These are phyloP conservation scores for Phytophthora sp. DNA, from an alignment of 352 stramenopile species.

Conservation along the genomic window DNA sequence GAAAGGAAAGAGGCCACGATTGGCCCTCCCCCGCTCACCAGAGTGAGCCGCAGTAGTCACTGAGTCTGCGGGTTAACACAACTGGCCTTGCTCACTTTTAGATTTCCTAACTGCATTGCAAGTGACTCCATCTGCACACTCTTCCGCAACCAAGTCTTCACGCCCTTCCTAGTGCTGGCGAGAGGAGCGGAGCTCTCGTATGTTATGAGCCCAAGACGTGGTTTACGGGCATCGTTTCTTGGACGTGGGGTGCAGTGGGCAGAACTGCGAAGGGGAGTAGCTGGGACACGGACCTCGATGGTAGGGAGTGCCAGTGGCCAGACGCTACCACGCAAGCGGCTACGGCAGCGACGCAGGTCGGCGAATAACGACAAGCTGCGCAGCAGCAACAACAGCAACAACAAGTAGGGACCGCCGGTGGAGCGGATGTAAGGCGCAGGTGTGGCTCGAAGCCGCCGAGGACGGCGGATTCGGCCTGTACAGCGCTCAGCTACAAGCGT, in stretches of 20 bases:
- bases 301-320: too few relatives aligned
- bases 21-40: background rate
- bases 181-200: background rate
- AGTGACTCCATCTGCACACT: background rate
- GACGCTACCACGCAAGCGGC: too few relatives aligned
- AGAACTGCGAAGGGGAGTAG: too few relatives aligned
- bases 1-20: background rate
- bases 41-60: background rate
- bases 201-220: slow-evolving; percentile 2
- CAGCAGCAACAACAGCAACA: background rate
- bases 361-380: too few relatives aligned
- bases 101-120: background rate
- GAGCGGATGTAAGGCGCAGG: background rate
- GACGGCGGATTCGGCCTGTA: background rate
- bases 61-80: background rate
- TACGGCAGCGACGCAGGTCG: too few relatives aligned
- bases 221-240: background rate
- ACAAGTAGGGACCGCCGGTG: slow-evolving; percentile 3
- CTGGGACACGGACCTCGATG: too few relatives aligned
- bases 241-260: too few relatives aligned
- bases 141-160: background rate
- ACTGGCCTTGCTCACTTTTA: background rate
- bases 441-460: background rate
- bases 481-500: background rate
- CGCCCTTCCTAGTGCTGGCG: background rate